Base-by-base conservation (phyloP, 805 yeast species). In the Diddensiella caesifluorescens region DNA sequence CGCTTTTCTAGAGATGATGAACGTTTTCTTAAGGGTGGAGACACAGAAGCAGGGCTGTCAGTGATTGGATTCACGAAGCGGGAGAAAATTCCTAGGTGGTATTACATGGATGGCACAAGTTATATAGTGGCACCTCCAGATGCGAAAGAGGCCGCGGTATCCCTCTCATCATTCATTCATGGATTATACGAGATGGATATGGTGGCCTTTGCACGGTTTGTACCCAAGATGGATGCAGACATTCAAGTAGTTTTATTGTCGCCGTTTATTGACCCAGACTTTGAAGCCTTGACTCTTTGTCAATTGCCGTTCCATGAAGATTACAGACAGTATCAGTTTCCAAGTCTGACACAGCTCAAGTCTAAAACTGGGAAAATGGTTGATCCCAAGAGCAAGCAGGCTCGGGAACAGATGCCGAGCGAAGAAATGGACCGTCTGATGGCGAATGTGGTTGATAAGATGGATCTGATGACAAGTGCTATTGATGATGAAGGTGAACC, bases 241-340 rank as follows among this genome's bases (percentile, higher is more conserved):
- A 39, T 40, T 9, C 47, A 61, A 39, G 66, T 67, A 68, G 80
- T 77, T 42, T 79, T 71, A 2, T 61, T 82, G 48, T 61, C 69
- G 10, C 94, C 92, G 0, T 56, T 56, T 1, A 53, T 63, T 20
- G 53, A 69, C 13, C 46, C 44, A 26, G 56, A 43, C 26, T 43
- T 35, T 9, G 54, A 48, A 3, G 52, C 43, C 2, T 68, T 85
- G 41, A 61, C 73, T 1, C 56, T 79, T 48, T 69, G 70, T 9
- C 64, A 79, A 35, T 56, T 87, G 9, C 92, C 95, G 1, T 84
- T 74, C 59, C 71, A 73, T 32, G 95, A 85, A 49, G 95, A 88
- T 57, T 82, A 78, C 48, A 54, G 62, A 13, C 41, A 38, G 22
- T 54, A 48, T 39, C 74, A 75, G 50, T 66, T 77, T 12, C 76